Evolutionary conservation across 352 stramenopile genomes (phyloP).

Genomic region (Phytophthora nicotianae): DNA sequence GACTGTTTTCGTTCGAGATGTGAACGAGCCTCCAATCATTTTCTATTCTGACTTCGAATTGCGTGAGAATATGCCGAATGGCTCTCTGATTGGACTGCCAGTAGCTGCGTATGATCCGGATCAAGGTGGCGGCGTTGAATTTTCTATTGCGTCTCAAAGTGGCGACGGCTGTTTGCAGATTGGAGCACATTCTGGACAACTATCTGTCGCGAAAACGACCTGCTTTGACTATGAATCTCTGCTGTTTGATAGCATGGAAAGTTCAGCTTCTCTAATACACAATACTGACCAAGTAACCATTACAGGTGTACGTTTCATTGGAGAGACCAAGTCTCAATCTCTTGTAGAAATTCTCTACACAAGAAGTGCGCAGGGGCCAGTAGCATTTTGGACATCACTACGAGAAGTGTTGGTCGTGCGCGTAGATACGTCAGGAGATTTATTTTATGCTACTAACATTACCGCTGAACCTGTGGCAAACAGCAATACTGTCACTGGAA

Average conservation of each 20-base stretch:
- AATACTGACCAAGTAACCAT: slow-evolving; percentile 13
- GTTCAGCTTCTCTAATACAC: not conserved
- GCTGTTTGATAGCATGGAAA: slow-evolving; percentile 28
- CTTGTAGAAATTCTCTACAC: slow-evolving; percentile 19
- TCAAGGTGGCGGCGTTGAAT: slow-evolving; percentile 21
- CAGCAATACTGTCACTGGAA: slow-evolving; percentile 6
- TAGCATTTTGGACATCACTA: not conserved
- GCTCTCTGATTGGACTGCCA: slow-evolving; percentile 21
- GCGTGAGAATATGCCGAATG: slow-evolving; percentile 40
- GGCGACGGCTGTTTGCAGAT: slow-evolving; percentile 46
- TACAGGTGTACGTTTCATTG: slow-evolving; percentile 15
- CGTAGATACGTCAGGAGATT: slow-evolving; percentile 7
- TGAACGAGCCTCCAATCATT: slow-evolving; percentile 56
- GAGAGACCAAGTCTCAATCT: slow-evolving; percentile 4
- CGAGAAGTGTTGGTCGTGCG: slow-evolving; percentile 12
- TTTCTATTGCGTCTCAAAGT: slow-evolving; percentile 39
- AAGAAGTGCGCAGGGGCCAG: not conserved
- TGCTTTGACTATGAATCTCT: slow-evolving; percentile 66
- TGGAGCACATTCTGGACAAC: slow-evolving; percentile 38
- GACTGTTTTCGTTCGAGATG: slow-evolving; percentile 46
- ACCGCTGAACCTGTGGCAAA: not conserved
- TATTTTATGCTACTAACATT: slow-evolving; percentile 16
- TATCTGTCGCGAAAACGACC: slow-evolving; percentile 36
- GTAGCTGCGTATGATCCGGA: slow-evolving; percentile 29
- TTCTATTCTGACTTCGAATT: slow-evolving; percentile 24